Evolutionary conservation across 805 yeast genomes (phyloP).

Genomic region (Candida golubevii): DNA sequence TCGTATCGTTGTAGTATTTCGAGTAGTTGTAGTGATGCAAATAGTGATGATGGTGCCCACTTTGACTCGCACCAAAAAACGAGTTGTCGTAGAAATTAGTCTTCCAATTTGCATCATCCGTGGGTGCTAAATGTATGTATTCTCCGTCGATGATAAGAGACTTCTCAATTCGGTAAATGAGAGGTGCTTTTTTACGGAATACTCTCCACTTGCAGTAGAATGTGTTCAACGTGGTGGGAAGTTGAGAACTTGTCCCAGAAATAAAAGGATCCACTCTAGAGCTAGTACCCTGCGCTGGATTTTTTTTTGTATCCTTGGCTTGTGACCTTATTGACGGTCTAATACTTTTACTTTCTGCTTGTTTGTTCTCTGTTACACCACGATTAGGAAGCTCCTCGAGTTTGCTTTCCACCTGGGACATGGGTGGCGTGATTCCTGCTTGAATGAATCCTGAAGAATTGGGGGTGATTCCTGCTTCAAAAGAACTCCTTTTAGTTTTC

Average conservation of each 20-base stretch:
- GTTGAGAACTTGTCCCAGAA: conserved; percentile 9
- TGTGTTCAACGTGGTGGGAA: conserved; percentile 39
- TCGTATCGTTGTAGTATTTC: conserved; percentile 55
- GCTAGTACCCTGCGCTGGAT: neutral
- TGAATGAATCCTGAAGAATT: conserved; percentile 20
- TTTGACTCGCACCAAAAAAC: conserved; percentile 15
- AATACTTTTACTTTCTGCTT: neutral
- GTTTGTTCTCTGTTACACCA: neutral
- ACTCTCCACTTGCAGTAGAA: conserved; percentile 83
- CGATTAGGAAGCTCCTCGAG: conserved; percentile 5
- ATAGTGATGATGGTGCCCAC: conserved; percentile 32
- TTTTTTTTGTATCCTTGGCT: neutral
- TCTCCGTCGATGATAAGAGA: conserved; percentile 91
- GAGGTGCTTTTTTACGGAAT: conserved; percentile 83
- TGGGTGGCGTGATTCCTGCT: conserved; percentile 23
- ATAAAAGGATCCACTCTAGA: conserved; percentile 18
- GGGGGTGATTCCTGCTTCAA: conserved; percentile 28
- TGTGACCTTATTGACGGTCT: neutral
- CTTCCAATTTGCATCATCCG: conserved; percentile 58
- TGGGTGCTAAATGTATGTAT: conserved; percentile 82
- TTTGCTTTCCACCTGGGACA: conserved; percentile 18
- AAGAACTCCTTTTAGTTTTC: conserved; percentile 8
- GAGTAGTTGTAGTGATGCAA: conserved; percentile 37
- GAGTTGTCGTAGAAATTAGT: conserved; percentile 30
- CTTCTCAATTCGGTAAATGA: conserved; percentile 75